These are phyloP conservation scores for Trichosporon sp. DNA, from an alignment of 1,284 basidiomycete genomes.

Conservation along the genomic window DNA sequence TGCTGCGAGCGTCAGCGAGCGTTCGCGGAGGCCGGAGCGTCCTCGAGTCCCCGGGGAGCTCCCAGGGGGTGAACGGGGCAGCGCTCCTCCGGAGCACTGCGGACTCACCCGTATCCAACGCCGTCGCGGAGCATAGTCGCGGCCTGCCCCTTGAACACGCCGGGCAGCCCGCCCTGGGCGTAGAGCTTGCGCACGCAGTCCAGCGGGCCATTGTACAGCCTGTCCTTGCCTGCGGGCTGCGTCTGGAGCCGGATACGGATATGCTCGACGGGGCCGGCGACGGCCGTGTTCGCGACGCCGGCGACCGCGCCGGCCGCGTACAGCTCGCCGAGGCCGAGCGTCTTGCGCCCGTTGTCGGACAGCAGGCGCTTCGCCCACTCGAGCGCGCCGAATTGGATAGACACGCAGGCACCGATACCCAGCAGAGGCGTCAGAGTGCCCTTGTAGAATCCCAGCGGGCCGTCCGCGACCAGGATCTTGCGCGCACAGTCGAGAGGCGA, in stretches of 20 bases:
- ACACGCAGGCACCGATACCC: conserved; percentile 84
- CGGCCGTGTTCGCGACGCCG: conserved; percentile 83
- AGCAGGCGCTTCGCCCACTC: conserved; percentile 87
- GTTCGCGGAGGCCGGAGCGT: not conserved
- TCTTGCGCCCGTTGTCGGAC: conserved; percentile 20
- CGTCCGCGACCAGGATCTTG: conserved; percentile 83
- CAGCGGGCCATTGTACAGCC: conserved; percentile 70
- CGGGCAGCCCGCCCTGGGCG: conserved; percentile 62
- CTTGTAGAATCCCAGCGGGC: conserved; percentile 94
- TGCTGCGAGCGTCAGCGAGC: conserved; percentile 27
- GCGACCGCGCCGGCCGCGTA: conserved; percentile 74
- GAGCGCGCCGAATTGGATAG: conserved; percentile 91
- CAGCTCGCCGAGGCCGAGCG: conserved; percentile 57
- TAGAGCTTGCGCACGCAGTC: conserved; percentile 82
- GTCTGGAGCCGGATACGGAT: conserved; percentile 94
- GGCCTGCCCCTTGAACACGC: conserved; percentile 88
- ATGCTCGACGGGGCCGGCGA: conserved; percentile 94
- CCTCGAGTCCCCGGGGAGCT: not conserved
- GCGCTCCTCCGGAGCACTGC: not conserved
- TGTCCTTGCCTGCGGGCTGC: conserved; percentile 64
- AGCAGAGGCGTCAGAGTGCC: conserved; percentile 89
- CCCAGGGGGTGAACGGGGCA: not conserved
- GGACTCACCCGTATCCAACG: conserved; percentile 63
- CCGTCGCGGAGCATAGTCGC: conserved; percentile 85
- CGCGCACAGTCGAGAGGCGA: conserved; percentile 85